Conservation (phyloP, 257 asterid genomes). For the Plectranthus barbatus region DNA sequence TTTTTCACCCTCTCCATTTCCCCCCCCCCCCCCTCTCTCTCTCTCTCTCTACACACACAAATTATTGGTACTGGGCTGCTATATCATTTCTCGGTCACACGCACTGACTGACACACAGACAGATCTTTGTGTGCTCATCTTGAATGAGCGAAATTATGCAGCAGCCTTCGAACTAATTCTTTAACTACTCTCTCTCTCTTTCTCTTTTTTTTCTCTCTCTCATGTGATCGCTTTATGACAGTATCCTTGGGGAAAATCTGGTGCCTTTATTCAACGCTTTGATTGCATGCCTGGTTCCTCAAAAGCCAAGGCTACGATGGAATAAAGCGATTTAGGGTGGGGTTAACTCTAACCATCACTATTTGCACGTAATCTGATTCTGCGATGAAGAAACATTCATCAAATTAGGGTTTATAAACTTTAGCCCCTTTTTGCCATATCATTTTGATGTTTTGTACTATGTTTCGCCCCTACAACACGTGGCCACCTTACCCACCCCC, state of each 20-base stretch:
- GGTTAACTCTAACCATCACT: conserved; percentile 20
- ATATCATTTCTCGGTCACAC: conserved; percentile 2
- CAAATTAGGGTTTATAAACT: conserved; percentile 6
- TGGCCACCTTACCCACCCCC: conserved; percentile 10
- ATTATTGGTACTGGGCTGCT: conserved; percentile 14
- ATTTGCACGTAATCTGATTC: conserved; percentile 5
- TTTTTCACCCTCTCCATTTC: conserved; percentile 27
- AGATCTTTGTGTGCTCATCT: neutral
- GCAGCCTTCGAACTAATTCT: conserved; percentile 10
- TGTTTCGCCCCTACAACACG: conserved; percentile 20
- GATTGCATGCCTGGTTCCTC: conserved; percentile 31
- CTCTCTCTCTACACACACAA: conserved; percentile 15
- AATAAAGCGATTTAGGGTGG: conserved; percentile 21
- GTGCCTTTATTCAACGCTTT: conserved; percentile 25
- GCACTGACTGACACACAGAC: neutral
- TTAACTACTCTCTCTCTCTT: neutral
- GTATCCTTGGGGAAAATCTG: neutral
- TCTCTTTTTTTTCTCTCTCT: too few relatives aligned
- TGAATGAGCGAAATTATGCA: conserved; percentile 15
- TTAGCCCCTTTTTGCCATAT: neutral
- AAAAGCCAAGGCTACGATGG: conserved; percentile 21
- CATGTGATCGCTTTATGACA: conserved; percentile 11
- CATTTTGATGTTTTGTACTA: too few relatives aligned
- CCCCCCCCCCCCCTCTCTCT: too few relatives aligned
- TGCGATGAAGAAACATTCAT: conserved; percentile 9